Evolutionary conservation across 345 rosid species (phyloP).

Genomic region (Cardamine occulta): DNA sequence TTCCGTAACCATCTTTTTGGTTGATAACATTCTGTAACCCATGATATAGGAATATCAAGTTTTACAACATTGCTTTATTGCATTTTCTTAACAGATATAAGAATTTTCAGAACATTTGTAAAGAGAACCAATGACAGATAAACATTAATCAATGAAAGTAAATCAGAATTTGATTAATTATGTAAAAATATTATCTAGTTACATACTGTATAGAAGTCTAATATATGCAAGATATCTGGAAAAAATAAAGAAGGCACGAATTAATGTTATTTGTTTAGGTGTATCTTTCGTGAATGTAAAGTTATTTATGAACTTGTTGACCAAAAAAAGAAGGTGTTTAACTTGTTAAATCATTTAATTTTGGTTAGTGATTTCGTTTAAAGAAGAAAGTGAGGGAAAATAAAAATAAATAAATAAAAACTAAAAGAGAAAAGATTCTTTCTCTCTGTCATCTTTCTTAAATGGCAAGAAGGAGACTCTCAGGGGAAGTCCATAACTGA

Average conservation of each 20-base stretch:
- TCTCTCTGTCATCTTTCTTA: constrained; percentile 14
- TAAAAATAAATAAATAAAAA: background rate
- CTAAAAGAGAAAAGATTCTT: constrained; percentile 23
- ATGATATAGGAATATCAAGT: too few relatives aligned
- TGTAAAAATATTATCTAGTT: background rate
- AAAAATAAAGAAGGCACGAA: background rate
- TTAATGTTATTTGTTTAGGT: background rate
- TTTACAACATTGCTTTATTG: too few relatives aligned
- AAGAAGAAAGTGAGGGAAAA: constrained; percentile 20
- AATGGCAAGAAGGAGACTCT: constrained; percentile 30
- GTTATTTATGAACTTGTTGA: too few relatives aligned
- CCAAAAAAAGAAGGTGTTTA: background rate
- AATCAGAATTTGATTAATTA: background rate
- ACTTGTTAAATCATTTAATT: background rate
- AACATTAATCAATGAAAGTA: background rate
- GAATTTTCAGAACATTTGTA: background rate
- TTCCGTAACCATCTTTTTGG: background rate
- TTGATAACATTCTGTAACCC: background rate
- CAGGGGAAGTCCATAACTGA: constrained; percentile 36
- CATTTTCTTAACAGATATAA: background rate
- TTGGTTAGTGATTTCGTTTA: background rate
- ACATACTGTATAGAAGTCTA: background rate
- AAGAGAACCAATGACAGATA: background rate
- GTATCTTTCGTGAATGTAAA: background rate
- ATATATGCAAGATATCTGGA: background rate